Percentiles rank a stretch among this genome's conserved stretches.
phyloP scores from a whole-genome alignment of 2,329 filamentous ascomycete genomes.

The Cytospora piceae region DNA sequence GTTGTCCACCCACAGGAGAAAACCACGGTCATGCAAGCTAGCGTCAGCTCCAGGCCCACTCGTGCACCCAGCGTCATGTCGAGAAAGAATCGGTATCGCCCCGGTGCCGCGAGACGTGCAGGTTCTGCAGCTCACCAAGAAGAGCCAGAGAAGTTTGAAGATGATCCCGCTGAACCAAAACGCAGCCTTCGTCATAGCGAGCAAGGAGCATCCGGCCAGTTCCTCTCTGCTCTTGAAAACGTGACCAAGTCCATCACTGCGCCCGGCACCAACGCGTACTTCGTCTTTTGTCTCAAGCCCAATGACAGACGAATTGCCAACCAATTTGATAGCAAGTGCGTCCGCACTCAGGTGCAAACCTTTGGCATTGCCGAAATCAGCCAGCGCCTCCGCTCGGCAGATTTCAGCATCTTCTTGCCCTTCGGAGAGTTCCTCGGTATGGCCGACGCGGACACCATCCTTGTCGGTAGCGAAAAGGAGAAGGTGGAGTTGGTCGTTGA shows the following conservation, averaged over 20 bases:
- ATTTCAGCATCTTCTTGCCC: constrained; percentile 94
- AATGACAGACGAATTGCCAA: constrained; percentile 97
- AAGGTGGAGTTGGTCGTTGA: constrained; percentile 91
- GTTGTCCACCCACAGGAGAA: constrained; percentile 91
- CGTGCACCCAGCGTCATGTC: constrained; percentile 92
- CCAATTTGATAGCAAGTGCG: constrained; percentile 98
- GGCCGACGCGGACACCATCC: constrained; percentile 78
- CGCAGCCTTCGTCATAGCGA: constrained; percentile 54
- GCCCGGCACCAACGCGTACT: constrained; percentile 88
- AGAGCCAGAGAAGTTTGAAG: constrained; percentile 47
- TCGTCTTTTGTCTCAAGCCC: constrained; percentile 95
- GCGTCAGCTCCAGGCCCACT: constrained; percentile 92
- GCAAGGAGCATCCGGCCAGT: constrained; percentile 91
- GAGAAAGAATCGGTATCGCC: constrained; percentile 63
- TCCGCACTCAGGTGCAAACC: constrained; percentile 90
- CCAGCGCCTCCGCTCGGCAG: constrained; percentile 86
- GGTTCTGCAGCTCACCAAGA: constrained; percentile 37
- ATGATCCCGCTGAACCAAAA: constrained; percentile 49
- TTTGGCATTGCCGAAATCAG: constrained; percentile 98
- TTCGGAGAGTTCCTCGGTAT: constrained; percentile 95
- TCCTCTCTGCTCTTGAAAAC: constrained; percentile 84
- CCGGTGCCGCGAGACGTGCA: constrained; percentile 43
- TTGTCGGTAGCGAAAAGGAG: constrained; percentile 91
- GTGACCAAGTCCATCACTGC: constrained; percentile 85
- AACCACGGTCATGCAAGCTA: constrained; percentile 90